Evolutionary conservation across 2,329 filamentous ascomycete genomes (phyloP).

Genomic region (Teratosphaeria nubilosa): DNA sequence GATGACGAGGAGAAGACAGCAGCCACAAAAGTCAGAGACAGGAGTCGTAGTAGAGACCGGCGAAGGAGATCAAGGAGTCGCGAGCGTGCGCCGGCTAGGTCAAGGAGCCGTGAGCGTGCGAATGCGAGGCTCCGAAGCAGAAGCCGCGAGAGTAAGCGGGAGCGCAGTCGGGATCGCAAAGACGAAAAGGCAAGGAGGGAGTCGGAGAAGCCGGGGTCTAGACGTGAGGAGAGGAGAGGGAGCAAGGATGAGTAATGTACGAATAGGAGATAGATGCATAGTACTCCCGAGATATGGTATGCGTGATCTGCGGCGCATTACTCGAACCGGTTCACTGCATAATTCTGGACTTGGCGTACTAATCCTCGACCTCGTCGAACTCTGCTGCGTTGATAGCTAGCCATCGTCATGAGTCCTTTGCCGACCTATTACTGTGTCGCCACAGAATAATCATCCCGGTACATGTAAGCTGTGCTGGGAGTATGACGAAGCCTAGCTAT

Average conservation of each 20-base stretch:
- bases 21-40: constrained; percentile 21
- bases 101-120: constrained; percentile 3
- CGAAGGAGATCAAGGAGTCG: constrained; percentile 6
- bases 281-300: background rate
- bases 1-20: constrained; percentile 10
- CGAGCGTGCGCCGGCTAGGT: background rate
- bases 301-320: too few species aligned
- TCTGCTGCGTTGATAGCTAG: too few species aligned
- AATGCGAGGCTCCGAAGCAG: background rate
- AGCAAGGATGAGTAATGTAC: background rate
- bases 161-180: constrained; percentile 9
- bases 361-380: too few species aligned
- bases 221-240: background rate
- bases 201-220: background rate
- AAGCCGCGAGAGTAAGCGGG: constrained; percentile 2
- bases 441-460: too few species aligned
- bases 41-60: background rate
- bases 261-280: background rate
- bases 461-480: too few species aligned
- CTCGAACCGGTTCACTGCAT: too few species aligned
- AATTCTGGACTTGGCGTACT: too few species aligned
- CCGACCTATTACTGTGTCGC: too few species aligned
- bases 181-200: background rate
- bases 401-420: too few species aligned
- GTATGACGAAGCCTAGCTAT: too few species aligned